Base-by-base conservation (phyloP, 2,329 filamentous ascomycete species). In the Chrysosphaeria jannelii region DNA sequence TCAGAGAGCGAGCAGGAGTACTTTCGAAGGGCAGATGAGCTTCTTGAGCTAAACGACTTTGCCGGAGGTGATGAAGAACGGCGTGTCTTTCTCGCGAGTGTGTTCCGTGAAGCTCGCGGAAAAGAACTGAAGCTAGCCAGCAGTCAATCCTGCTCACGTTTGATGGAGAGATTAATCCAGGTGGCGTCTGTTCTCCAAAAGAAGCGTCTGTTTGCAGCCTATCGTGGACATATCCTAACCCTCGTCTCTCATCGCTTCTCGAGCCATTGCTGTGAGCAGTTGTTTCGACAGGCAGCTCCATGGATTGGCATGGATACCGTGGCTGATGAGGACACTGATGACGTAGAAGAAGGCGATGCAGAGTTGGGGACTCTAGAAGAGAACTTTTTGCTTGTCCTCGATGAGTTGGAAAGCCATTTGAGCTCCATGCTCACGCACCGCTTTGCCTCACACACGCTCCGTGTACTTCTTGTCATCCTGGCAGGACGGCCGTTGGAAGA, bases 111-210 rank as follows among this genome's bases (percentile, higher is more conserved):
- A 45, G 78, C 79, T 1, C 54, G 65, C 29, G 78, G 76, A 29
- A 93, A 93, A 45, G 85, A 93, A 43, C 52, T 97, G 38, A 97
- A 93, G 52, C 61, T 97, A 30, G 79, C 79, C 13, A 85, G 75
- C 46, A 90, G 78, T 42, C 85, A 97, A 46, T 85, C 75, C 3
- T 91, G 79, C 45, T 97, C 85, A 24, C 57, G 85, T 10, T 48
- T 97, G 25, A 70, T 93, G 65, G 85, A 97, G 48, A 59, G 78
- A 15, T 46, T 97, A 38, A 88, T 97, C 25, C 54, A 79, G 25
- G 49, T 89, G 31, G 81, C 76, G 14, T 69, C 61, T 16, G 55
- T 68, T 15, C 48, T 50, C 10, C 85, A 93, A 46, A 67, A 90
- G 43, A 90, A 89, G 51, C 56, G 56, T 22, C 47, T 97, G 11